Base-by-base conservation (phyloP, 2,329 filamentous ascomycete genomes). In the Colletotrichum filicis region DNA sequence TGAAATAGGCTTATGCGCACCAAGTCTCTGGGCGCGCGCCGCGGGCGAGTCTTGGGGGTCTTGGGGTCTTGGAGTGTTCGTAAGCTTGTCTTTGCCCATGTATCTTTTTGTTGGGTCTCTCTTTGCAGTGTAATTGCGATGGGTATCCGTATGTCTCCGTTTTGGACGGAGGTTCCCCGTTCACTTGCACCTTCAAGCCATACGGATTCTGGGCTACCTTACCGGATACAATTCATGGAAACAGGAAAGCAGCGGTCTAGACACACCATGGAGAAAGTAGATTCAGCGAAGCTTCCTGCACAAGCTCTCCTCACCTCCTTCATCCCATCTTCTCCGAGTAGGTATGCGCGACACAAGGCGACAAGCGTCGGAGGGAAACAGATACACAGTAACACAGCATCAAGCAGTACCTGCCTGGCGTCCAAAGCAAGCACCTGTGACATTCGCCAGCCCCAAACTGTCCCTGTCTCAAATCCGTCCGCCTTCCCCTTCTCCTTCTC, bases 1-100 rank as follows among this genome's bases (percentile, higher is more conserved):
- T 66, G 66, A 73, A 61, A 42, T 65, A 52, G 60, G 42, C 60
- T 65, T 57, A 65, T 73, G 66, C 66, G 66, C 19, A 70, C 70
- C 66, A 70, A 61, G 70, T 61, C 66, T 73, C 66, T 70, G 66
- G 70, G 70, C 60, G 35, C 42, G 42, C 1, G 35, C 37, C 69
- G 69, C 69, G 53, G 63, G 28, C 16, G 57, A 9, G 46, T 26
- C 22, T 32, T 24, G 30, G 42, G 62, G n/a, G 16, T 35, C 56
- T 55, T 55, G n/a, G 26, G 69, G 37, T 46, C 68, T 63, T 56
- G 56, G 30, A 22, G 57, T 35, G 14, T 53, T 63, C 46, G 12
- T 52, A 35, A 63, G 52, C 62, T 32, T 30, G 14, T 35, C 42
- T 49, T 49, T 49, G 42, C 42, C 37, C 3, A 49, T 49, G 42